Base-by-base conservation (phyloP, 768 basidiomycete genomes). In the Tylopilus rubrobrunneus region DNA sequence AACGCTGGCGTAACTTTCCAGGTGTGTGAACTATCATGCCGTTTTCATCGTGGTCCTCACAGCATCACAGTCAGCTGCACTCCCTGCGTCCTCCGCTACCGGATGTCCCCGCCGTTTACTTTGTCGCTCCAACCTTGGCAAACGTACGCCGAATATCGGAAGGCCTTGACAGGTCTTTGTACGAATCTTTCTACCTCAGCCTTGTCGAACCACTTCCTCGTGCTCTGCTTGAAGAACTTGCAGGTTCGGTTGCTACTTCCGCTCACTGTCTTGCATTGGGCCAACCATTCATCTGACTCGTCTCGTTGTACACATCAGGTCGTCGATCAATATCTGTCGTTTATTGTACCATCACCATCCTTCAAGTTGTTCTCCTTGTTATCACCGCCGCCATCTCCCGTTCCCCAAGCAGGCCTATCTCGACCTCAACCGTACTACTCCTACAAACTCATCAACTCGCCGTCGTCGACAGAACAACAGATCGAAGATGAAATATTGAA, bases 1-100 rank as follows among this genome's bases (percentile, higher is more conserved):
- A 95, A 98, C 64, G 90, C 92, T 46, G 97, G 97, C 33, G 94
- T 99, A 40, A 99, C 97, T 9, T 78, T 99, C 54, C 97, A 99
- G 74, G 93, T 98, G 95, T 98, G 76, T 62, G 92, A 75, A 51
- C 25, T 49, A 33, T 48, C 25, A 31, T 56, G 12, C 33, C 28
- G n/a, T 57, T 44, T 45, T 17, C 53, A 45, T 23, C 36, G 23
- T 39, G 41, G n/a, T 43, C 19, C 47, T 60, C 36, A 56, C 49
- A 19, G 28, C 27, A 14, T 46, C 52, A 42, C 58, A 98, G 95
- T 58, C 97, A 98, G 76, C 73, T 98, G 6, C 94, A 98, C 67
- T 85, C 93, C 0, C 73, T 83, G 34, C 82, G 97, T 53, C 97
- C 97, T 27, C 81, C 93, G 5, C 75, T 99, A 39, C 82, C 91